Percentiles rank a stretch among this genome's conserved stretches.
These are phyloP conservation scores for Amphirosellinia nigrospora DNA, from an alignment of 495 filamentous ascomycete genomes.

Conservation along the genomic window DNA sequence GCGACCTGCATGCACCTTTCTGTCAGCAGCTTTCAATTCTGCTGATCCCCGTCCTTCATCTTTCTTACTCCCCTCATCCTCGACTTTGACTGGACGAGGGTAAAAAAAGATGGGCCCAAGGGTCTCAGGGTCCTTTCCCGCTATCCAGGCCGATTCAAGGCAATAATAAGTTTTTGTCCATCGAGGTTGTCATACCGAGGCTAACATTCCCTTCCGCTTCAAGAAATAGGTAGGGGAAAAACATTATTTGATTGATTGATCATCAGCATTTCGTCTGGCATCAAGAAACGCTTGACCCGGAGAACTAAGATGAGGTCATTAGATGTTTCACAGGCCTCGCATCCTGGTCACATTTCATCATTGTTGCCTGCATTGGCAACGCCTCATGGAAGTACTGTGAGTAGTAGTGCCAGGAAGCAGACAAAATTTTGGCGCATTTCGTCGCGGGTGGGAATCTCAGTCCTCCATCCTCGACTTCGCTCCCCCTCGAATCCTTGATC, in stretches of 20 bases:
- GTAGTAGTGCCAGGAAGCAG: not conserved
- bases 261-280: not conserved
- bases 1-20: not conserved
- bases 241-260: not conserved
- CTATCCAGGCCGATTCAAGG: slow-evolving; percentile 1
- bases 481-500: not conserved
- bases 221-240: not conserved
- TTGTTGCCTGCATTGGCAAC: slow-evolving; percentile 1
- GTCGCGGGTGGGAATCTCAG: slow-evolving; percentile 5
- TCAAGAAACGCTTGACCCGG: not conserved
- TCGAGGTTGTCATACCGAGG: not conserved
- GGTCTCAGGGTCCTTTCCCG: slow-evolving; percentile 22
- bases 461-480: slow-evolving; percentile 4
- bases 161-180: not conserved
- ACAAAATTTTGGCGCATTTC: not conserved
- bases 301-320: slow-evolving; percentile 8
- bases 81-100: not conserved
- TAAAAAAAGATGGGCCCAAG: not conserved
- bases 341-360: slow-evolving; percentile 18
- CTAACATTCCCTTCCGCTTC: not conserved
- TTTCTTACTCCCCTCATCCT: not conserved
- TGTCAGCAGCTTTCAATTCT: not conserved
- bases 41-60: slow-evolving; percentile 7
- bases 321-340: not conserved
- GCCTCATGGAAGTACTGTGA: not conserved